Percentiles rank a stretch among this genome's conserved stretches.
Conservation (phyloP, 768 basidiomycete genomes). For the Omphalotus guepiniiformis region DNA sequence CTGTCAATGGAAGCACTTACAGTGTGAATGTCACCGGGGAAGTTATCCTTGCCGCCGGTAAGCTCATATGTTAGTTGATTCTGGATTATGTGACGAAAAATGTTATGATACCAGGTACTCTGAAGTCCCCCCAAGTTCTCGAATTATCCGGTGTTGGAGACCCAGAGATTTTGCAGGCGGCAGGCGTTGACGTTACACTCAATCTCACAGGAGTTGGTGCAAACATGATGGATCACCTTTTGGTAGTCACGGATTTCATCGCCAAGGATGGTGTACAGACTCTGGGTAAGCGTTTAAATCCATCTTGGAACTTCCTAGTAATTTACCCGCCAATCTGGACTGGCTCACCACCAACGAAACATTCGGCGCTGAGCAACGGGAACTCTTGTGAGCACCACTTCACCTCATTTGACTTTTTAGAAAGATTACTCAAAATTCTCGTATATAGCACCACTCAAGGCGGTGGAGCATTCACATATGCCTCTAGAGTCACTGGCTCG, state of each 20-base stretch:
- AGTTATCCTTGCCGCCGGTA: constrained; percentile 37
- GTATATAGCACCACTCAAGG: not conserved
- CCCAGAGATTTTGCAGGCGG: constrained; percentile 26
- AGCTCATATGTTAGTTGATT: not conserved
- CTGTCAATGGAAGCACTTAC: constrained; percentile 21
- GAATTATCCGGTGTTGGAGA: constrained; percentile 52
- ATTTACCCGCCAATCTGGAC: not conserved
- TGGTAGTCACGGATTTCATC: not conserved
- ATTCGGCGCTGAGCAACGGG: not conserved
- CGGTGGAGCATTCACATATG: not conserved
- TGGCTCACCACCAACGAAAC: constrained; percentile 1
- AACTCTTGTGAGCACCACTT: constrained; percentile 1
- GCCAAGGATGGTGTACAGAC: not conserved
- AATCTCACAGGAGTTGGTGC: constrained; percentile 35
- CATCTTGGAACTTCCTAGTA: not conserved
- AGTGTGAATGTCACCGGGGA: constrained; percentile 37
- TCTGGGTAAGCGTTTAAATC: not conserved
- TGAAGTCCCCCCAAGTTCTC: constrained; percentile 43
- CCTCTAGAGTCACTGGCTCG: not conserved
- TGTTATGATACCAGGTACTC: constrained; percentile 9
- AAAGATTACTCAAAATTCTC: no score
- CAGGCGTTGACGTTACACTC: constrained; percentile 25
- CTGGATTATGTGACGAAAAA: no score
- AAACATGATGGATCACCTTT: constrained; percentile 45
- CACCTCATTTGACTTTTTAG: no score